A percentile compares a stretch with the other conserved stretches of the same genome.
phyloP scores from a whole-genome alignment of 2,329 filamentous ascomycete species.

The Thelonectria discophora region DNA sequence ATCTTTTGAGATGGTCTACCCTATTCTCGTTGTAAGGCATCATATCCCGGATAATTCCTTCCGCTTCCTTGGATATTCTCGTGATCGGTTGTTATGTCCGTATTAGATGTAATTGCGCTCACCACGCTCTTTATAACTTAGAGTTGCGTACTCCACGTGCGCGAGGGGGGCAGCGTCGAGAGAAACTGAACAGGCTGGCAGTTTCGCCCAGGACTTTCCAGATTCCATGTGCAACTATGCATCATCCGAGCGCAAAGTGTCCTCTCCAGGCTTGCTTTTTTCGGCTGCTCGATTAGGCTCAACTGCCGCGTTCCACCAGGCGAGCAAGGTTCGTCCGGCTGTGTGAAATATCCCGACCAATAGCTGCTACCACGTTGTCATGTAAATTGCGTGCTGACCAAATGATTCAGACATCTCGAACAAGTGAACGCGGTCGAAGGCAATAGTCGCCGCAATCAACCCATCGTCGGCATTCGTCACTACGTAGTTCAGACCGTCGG shows the following conservation, averaged over 20 bases:
- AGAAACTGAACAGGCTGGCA: neutral
- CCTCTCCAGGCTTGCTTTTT: neutral
- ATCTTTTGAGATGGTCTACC: too few relatives aligned
- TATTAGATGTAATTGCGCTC: too few relatives aligned
- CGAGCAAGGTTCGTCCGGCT: neutral
- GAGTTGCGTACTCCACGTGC: too few relatives aligned
- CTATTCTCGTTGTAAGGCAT: too few relatives aligned
- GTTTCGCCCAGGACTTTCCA: neutral
- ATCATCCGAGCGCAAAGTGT: neutral
- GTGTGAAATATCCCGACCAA: neutral
- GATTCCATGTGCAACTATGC: neutral
- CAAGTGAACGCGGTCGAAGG: too few relatives aligned
- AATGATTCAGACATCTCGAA: too few relatives aligned
- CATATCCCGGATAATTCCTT: too few relatives aligned
- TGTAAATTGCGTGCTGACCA: neutral
- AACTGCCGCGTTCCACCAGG: neutral
- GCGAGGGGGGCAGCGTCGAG: neutral
- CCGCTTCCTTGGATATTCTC: too few relatives aligned
- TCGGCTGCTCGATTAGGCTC: neutral
- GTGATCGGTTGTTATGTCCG: too few relatives aligned
- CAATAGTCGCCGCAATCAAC: too few relatives aligned
- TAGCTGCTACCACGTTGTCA: neutral
- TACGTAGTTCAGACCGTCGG: neutral
- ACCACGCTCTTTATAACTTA: too few relatives aligned
- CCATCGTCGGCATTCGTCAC: too few relatives aligned